Conservation (phyloP, 2,329 filamentous ascomycete genomes). For the Dactylonectria estremocensis region DNA sequence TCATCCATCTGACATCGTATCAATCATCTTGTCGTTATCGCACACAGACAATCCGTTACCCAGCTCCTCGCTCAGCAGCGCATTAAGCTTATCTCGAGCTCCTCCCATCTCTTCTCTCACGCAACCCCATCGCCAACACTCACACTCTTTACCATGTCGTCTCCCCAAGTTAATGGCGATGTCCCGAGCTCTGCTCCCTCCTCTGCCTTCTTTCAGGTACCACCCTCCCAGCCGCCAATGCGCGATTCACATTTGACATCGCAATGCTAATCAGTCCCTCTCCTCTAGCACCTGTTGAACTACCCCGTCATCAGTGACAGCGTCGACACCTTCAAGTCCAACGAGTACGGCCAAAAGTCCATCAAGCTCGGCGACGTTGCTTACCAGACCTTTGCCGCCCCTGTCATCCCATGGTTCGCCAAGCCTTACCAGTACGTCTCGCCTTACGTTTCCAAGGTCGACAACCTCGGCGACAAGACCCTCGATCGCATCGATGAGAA, state of each 20-base stretch:
- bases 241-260: neutral
- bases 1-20: neutral
- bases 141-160: constrained; percentile 54
- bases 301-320: constrained; percentile 89
- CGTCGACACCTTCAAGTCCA: constrained; percentile 83
- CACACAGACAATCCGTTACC: constrained; percentile 4
- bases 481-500: constrained; percentile 78
- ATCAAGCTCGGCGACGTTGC: constrained; percentile 81
- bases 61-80: constrained; percentile 20
- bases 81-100: constrained; percentile 32
- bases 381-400: constrained; percentile 83
- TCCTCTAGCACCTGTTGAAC: constrained; percentile 80
- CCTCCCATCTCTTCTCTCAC: constrained; percentile 21
- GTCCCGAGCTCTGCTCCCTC: constrained; percentile 59
- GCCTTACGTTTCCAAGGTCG: constrained; percentile 88
- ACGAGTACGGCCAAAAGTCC: constrained; percentile 88
- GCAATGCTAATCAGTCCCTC: constrained; percentile 11
- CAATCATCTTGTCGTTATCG: constrained; percentile 31
- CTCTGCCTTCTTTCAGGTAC: constrained; percentile 67
- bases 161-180: constrained; percentile 67
- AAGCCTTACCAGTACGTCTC: constrained; percentile 86
- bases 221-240: constrained; percentile 29
- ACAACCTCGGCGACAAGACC: constrained; percentile 81
- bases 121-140: constrained; percentile 42
- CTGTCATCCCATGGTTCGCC: constrained; percentile 79